Conservation (phyloP, 2,329 filamentous ascomycete species). For the Ustilaginoidea virens region DNA sequence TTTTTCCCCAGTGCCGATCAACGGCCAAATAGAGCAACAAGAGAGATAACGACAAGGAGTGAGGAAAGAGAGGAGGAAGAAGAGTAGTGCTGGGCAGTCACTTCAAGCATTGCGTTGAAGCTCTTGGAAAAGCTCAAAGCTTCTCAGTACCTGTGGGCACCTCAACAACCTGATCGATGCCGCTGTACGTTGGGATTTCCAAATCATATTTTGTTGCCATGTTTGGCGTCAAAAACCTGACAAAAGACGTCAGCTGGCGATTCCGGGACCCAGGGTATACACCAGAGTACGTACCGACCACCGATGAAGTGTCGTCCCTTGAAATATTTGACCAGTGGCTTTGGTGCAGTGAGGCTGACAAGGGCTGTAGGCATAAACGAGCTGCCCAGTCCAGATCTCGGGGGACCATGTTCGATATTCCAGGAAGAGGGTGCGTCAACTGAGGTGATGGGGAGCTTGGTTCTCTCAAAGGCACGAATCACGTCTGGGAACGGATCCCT, state of each 20-base stretch:
- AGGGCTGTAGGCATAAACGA: slow-evolving; percentile 67
- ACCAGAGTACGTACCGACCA: slow-evolving; percentile 43
- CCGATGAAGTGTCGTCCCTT: slow-evolving; percentile 82
- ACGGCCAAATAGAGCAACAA: too few relatives aligned
- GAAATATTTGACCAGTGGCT: slow-evolving; percentile 75
- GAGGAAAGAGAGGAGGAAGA: background rate
- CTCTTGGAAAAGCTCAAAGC: slow-evolving; percentile 23
- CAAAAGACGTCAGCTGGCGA: slow-evolving; percentile 6
- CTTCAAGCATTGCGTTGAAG: background rate
- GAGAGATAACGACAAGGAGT: background rate
- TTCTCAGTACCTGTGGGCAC: slow-evolving; percentile 36
- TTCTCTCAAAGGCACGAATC: slow-evolving; percentile 60
- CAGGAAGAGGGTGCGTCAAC: slow-evolving; percentile 91
- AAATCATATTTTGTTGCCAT: slow-evolving; percentile 79
- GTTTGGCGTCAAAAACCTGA: slow-evolving; percentile 60
- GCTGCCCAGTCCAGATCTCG: slow-evolving; percentile 58
- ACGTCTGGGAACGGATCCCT: slow-evolving; percentile 82
- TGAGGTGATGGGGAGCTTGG: slow-evolving; percentile 62
- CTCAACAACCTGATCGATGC: slow-evolving; percentile 81
- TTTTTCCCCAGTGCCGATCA: too few relatives aligned
- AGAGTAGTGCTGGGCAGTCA: background rate
- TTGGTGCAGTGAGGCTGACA: slow-evolving; percentile 84
- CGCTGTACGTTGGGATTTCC: slow-evolving; percentile 68
- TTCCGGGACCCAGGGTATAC: background rate
- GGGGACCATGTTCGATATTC: slow-evolving; percentile 81